These are phyloP conservation scores for Stagonosporopsis chrysanthemi DNA, from an alignment of 2,329 filamentous ascomycete genomes.

Conservation along the genomic window DNA sequence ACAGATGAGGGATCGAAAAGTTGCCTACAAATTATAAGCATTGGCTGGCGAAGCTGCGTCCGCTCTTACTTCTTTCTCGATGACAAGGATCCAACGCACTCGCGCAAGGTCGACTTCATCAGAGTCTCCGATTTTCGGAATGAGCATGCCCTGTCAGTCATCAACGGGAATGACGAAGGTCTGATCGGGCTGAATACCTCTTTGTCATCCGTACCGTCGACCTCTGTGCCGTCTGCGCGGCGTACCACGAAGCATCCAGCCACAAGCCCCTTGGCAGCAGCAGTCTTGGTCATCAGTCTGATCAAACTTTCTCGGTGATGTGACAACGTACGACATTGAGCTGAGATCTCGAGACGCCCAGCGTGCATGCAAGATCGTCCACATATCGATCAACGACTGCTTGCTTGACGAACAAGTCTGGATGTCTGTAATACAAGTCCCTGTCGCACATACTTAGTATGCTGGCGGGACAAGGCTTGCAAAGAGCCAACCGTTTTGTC, in stretches of 20 bases:
- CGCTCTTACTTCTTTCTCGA: constrained; percentile 75
- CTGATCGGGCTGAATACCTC: constrained; percentile 41
- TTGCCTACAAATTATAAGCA: constrained; percentile 63
- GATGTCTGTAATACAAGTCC: constrained; percentile 81
- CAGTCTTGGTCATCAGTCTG: constrained; percentile 60
- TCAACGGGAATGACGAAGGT: not conserved
- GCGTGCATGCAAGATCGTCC: constrained; percentile 75
- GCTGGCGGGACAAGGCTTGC: not conserved
- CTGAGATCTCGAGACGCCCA: constrained; percentile 68
- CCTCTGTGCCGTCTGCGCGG: constrained; percentile 54
- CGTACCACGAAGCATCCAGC: constrained; percentile 64
- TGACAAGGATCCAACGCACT: constrained; percentile 71
- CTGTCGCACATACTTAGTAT: constrained; percentile 55
- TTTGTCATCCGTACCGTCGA: constrained; percentile 52
- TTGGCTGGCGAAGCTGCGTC: not conserved
- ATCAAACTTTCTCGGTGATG: constrained; percentile 13
- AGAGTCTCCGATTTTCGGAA: constrained; percentile 64
- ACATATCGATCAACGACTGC: constrained; percentile 73
- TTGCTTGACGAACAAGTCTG: constrained; percentile 74
- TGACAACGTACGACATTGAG: constrained; percentile 71
- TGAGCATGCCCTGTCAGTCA: constrained; percentile 62
- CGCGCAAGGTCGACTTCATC: constrained; percentile 58
- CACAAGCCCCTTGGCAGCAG: constrained; percentile 75
- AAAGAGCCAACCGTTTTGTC: constrained; percentile 60
- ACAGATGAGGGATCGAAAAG: constrained; percentile 71